Evolutionary conservation across 1,284 basidiomycete genomes (phyloP).

Genomic region (Thelephora terrestris): DNA sequence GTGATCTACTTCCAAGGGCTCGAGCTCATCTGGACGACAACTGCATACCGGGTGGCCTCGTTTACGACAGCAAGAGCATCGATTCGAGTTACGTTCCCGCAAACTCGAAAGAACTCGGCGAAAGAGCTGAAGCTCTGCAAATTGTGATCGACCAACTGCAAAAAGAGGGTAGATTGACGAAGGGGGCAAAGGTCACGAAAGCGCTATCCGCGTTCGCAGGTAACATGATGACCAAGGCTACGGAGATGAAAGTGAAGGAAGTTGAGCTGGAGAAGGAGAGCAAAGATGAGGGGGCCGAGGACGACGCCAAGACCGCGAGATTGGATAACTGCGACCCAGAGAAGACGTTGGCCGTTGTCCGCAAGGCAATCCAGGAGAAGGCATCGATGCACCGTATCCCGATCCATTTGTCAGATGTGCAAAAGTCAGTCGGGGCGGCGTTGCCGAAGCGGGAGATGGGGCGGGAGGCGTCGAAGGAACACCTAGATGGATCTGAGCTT

Average conservation of each 20-base stretch:
- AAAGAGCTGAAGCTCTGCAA: not conserved
- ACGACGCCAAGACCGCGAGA: not conserved
- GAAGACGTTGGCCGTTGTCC: conserved; percentile 18
- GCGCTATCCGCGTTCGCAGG: conserved; percentile 25
- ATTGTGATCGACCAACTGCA: conserved; percentile 14
- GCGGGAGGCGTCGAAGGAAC: not conserved
- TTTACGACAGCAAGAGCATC: not conserved
- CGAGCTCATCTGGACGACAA: conserved; percentile 2
- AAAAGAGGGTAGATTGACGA: conserved; percentile 22
- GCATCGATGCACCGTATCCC: not conserved
- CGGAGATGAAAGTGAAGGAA: conserved; percentile 11
- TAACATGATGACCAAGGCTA: conserved; percentile 20
- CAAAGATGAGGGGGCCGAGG: conserved; percentile 7
- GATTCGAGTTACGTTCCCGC: not conserved
- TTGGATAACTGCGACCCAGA: not conserved
- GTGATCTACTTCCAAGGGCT: conserved; percentile 12
- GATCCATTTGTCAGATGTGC: not conserved
- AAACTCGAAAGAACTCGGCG: not conserved
- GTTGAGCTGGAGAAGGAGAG: conserved; percentile 7
- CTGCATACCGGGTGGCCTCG: not conserved
- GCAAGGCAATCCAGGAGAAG: conserved; percentile 9
- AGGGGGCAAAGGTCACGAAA: conserved; percentile 22
- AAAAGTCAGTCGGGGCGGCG: not conserved
- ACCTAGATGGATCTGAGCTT: not conserved
- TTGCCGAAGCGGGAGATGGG: not conserved